phyloP scores from a whole-genome alignment of 495 filamentous ascomycete genomes.

The Amphirosellinia nigrospora region DNA sequence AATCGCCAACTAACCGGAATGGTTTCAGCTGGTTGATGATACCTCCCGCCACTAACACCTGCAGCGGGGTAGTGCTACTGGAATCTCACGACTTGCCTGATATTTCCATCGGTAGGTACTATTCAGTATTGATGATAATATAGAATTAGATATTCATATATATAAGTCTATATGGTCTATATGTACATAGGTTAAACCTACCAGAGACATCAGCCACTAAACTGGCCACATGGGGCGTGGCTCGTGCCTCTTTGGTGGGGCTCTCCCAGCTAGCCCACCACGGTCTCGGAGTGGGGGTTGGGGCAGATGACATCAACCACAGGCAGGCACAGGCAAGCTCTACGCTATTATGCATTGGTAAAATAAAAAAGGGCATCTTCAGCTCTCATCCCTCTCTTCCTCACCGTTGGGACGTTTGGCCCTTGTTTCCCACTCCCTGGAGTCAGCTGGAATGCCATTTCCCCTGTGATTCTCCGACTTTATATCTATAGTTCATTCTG shows the following conservation, averaged over 20 bases:
- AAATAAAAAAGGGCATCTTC: background rate
- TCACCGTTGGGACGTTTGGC: background rate
- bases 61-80: background rate
- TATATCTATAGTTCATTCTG: background rate
- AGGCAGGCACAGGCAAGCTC: background rate
- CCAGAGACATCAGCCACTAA: background rate
- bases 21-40: background rate
- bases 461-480: background rate
- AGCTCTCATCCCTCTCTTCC: background rate
- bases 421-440: background rate
- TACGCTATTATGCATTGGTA: background rate
- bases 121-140: background rate
- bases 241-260: slow-evolving; percentile 4
- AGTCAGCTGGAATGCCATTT: background rate
- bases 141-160: background rate
- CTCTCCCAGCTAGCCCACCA: background rate
- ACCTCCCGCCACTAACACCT: background rate
- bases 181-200: no score
- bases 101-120: no score
- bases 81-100: no score
- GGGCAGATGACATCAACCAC: slow-evolving; percentile 24
- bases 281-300: background rate
- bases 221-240: slow-evolving; percentile 15
- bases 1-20: background rate
- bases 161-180: no score